These are phyloP conservation scores for Alloteropsis semialata DNA, from an alignment of 176 grass and related monocot genomes.

Conservation along the genomic window DNA sequence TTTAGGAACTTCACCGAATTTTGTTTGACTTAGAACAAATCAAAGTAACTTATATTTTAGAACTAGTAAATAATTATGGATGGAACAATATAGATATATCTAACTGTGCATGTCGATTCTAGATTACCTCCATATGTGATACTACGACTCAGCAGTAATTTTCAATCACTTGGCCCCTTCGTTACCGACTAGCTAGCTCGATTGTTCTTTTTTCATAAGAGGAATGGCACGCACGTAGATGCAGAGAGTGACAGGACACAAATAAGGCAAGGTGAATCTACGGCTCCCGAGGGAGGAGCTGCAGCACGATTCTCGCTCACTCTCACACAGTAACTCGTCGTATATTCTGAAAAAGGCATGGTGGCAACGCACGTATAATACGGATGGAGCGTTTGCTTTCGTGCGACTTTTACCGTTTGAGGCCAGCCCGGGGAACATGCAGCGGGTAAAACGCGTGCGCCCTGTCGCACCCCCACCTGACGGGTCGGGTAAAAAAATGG, in stretches of 20 bases:
- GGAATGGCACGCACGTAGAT: neutral
- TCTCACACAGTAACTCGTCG: neutral
- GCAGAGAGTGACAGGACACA: neutral
- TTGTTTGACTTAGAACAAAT: too few relatives aligned
- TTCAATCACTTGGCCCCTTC: neutral
- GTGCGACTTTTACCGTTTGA: conserved; percentile 24
- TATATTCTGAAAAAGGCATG: conserved; percentile 14
- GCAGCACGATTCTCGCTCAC: neutral
- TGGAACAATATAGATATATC: too few relatives aligned
- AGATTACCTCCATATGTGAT: too few relatives aligned
- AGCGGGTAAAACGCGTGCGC: neutral
- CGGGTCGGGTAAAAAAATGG: neutral
- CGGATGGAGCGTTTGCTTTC: conserved; percentile 17
- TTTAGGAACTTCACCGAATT: too few relatives aligned
- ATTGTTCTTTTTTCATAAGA: too few relatives aligned
- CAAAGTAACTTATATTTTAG: too few relatives aligned
- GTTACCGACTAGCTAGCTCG: neutral
- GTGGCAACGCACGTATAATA: neutral
- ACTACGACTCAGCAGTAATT: too few relatives aligned
- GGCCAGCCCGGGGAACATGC: conserved; percentile 3
- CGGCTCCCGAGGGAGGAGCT: neutral
- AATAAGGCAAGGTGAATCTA: neutral
- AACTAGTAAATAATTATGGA: too few relatives aligned
- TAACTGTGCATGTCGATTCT: too few relatives aligned
- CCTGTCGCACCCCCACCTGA: neutral